Evolutionary conservation across 1,284 basidiomycete species (phyloP).

Genomic region (Cutaneotrichosporon sp.): DNA sequence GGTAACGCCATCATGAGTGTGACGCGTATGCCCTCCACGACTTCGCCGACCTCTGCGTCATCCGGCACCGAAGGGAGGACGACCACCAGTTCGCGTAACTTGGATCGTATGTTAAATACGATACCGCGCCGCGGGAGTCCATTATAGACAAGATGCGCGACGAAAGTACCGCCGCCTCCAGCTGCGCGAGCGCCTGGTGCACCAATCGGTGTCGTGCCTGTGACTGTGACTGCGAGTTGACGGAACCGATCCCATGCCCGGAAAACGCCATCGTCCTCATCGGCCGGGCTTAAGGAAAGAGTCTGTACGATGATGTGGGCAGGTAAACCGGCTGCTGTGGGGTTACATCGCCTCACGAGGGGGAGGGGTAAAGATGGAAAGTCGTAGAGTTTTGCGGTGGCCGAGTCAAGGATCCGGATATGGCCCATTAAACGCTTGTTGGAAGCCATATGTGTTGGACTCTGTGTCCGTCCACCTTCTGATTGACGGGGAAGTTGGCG

Average conservation of each 20-base stretch:
- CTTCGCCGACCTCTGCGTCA: not conserved
- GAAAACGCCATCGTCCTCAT: not conserved
- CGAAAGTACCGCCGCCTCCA: not conserved
- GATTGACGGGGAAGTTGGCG: not conserved
- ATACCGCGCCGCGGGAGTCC: not conserved
- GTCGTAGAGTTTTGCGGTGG: not conserved
- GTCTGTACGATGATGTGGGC: not conserved
- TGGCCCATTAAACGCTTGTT: not conserved
- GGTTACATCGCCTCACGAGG: not conserved
- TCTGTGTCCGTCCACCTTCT: not conserved
- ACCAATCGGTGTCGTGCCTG: not conserved
- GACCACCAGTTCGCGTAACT: not conserved
- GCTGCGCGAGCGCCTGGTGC: not conserved
- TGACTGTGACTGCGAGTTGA: not conserved
- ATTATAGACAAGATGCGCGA: not conserved
- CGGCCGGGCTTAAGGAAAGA: not conserved
- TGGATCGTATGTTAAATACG: not conserved
- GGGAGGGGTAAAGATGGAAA: not conserved
- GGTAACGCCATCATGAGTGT: not conserved
- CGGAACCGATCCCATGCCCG: not conserved
- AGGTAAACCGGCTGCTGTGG: not conserved
- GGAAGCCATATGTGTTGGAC: not conserved
- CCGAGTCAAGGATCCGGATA: conserved; percentile 1
- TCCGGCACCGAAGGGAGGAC: not conserved
- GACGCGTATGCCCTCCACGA: not conserved